Conservation (phyloP, 306 rosid genomes). For the Hippophae rhamnoides region DNA sequence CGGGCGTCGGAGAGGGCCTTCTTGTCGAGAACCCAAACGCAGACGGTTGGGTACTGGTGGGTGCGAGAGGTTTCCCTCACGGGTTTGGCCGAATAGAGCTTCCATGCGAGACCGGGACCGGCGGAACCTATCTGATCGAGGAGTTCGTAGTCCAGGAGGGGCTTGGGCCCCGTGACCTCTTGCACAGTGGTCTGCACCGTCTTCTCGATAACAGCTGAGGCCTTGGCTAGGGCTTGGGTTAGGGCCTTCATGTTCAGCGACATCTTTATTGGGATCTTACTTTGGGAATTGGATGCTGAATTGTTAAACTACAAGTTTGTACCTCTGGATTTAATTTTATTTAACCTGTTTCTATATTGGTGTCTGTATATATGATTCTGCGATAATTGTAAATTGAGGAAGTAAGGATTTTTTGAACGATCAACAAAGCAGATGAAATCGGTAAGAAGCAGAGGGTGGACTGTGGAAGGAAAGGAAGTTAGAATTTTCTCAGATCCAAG, state of each 20-base stretch:
- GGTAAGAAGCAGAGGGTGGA: slow-evolving; percentile 3
- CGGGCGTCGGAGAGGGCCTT: slow-evolving; percentile 60
- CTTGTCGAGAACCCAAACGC: slow-evolving; percentile 92
- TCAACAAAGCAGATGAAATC: not conserved
- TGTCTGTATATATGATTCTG: not conserved
- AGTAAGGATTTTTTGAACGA: slow-evolving; percentile 11
- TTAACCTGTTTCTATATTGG: too few species aligned
- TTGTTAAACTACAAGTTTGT: not conserved
- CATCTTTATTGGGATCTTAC: slow-evolving; percentile 22
- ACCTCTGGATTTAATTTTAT: not conserved
- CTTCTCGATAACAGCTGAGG: slow-evolving; percentile 92
- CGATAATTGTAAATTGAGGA: not conserved
- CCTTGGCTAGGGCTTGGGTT: slow-evolving; percentile 93
- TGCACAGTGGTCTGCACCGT: slow-evolving; percentile 86
- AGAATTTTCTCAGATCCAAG: slow-evolving; percentile 13
- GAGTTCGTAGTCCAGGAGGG: slow-evolving; percentile 89
- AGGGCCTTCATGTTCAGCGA: slow-evolving; percentile 91
- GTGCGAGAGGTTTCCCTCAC: slow-evolving; percentile 71
- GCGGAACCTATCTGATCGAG: slow-evolving; percentile 95
- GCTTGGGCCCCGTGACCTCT: slow-evolving; percentile 92
- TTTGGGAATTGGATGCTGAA: slow-evolving; percentile 3
- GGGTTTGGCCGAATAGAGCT: slow-evolving; percentile 60
- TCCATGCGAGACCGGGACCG: slow-evolving; percentile 80
- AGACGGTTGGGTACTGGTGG: slow-evolving; percentile 81
- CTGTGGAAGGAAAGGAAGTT: not conserved